Evolutionary conservation across 225 moss, liverwort and hornwort species (phyloP), one percentile per base, ranked within the genome.

Genomic region (Climacium dendroides): DNA sequence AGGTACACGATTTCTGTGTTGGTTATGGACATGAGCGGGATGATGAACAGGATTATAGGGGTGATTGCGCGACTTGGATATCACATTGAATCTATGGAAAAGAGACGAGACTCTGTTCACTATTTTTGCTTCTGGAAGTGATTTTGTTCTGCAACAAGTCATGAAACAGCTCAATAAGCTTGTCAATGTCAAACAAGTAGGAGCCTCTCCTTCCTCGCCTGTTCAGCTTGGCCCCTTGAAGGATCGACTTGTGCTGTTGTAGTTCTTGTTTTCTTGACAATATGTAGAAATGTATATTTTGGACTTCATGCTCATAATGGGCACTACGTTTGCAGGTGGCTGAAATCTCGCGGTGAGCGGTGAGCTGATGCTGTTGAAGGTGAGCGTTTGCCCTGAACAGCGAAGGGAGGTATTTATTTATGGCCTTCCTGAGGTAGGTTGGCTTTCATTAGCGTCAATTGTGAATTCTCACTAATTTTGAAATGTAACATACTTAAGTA

Each of bases 131-230:
- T 96, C 93, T 74, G 96, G 97, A 80, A 95, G 94, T 25, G 95
- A 96, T 85, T 93, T 86, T 52, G 96, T 96, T 35, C 85, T 96
- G 87, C 93, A 96, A 91, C 96, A 94, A 89, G 96, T 96, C 48
- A 95, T 96, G 98, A 89, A 95, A 85, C 94, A 98, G 89, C 95
- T 98, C 64, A 91, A 96, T 64, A 95, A 97, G 89, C 95, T 98
- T 79, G 90, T 97, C 62, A 93, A 97, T 82, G 97, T 95, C 86
- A 94, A 91, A n/a, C 92, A 97, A 93, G 92, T 92, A 89, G 53
- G 74, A 61, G 65, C 29, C 62, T 50, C 45, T 69, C 60, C 13
- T 32, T 60, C 37, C 54, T 83, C 26, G 14, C 35, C 63, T 63
- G 43, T 60, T 78, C 19, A 54, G 10, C 29, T 89, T 78, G 53